Evolutionary conservation across 2,329 filamentous ascomycete species (phyloP), one percentile per base, ranked within the genome.

Genomic region (Diplocarpon mali): DNA sequence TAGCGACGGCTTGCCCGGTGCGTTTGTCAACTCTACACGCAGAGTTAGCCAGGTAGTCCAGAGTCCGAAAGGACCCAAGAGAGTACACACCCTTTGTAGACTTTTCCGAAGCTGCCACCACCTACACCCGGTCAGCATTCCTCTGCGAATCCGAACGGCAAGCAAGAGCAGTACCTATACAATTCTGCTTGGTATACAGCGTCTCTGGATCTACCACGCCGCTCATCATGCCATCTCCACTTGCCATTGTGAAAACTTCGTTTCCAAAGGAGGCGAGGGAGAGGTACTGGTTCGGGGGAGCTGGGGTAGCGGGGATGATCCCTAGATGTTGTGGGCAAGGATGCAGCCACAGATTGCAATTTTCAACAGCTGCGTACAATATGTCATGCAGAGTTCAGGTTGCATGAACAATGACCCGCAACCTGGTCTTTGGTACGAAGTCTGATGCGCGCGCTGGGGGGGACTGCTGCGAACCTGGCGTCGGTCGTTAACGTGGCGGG

Each of bases 81-180:
- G 38, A 42, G 5, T 32, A 62, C 69, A 49, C 72, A 89, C 85
- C 92, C 92, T 75, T 96, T 96, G 75, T 90, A 98, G 50, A 98
- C 92, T 67, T 93, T 94, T 61, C 92, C 92, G 69, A 98, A 98
- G 66, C 90, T 96, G 50, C 92, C 92, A 57, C 92, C 92, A 57
- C 92, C 90, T 88, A 58, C 46, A 38, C 46, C 45, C 40, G 45
- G 53, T 59, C 35, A 57, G 62, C 59, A 52, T 36, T 51, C 35
- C 17, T 47, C 38, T 29, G 36, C 20, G 17, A 41, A 44, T 51
- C 46, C 15, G 31, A 28, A 36, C 38, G 28, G 31, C 40, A 27
- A 47, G 34, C 29, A 37, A 27, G 31, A 29, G 41, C 43, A 76
- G 57, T 66, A 87, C 83, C 84, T 65, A 92, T 90, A 69, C 84